These are phyloP conservation scores for Iberis amara DNA, from an alignment of 441 rosid species.

Conservation along the genomic window DNA sequence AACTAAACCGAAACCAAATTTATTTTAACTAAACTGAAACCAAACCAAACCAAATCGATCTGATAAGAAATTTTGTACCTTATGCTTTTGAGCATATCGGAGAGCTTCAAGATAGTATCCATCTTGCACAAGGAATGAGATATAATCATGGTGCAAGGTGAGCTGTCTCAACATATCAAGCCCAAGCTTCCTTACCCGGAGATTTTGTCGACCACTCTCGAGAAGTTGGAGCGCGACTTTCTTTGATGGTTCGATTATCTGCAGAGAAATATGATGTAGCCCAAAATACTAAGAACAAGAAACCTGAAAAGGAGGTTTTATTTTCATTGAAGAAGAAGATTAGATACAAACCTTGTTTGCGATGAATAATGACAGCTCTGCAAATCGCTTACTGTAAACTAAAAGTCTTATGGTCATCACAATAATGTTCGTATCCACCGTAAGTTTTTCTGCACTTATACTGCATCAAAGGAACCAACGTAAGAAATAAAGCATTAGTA, in stretches of 20 bases:
- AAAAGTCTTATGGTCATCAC: constrained; percentile 73
- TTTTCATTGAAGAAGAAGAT: constrained; percentile 2
- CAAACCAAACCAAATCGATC: neutral
- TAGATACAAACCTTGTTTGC: constrained; percentile 67
- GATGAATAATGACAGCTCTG: constrained; percentile 67
- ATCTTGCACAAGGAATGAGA: constrained; percentile 68
- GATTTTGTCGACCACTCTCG: constrained; percentile 36
- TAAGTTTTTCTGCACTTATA: constrained; percentile 48
- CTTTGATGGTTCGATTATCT: constrained; percentile 94
- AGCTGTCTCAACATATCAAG: constrained; percentile 94
- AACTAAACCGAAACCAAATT: neutral
- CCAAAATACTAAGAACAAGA: constrained; percentile 12
- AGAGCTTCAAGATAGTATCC: constrained; percentile 90
- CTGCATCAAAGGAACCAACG: constrained; percentile 11
- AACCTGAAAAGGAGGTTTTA: neutral
- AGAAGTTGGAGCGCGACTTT: constrained; percentile 87
- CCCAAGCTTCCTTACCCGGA: constrained; percentile 74
- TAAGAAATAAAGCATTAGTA: neutral
- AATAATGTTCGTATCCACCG: constrained; percentile 61
- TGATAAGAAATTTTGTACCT: constrained; percentile 39
- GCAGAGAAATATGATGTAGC: constrained; percentile 21
- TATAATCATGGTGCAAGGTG: constrained; percentile 49
- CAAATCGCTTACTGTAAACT: constrained; percentile 62
- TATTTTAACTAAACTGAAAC: neutral
- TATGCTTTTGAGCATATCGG: constrained; percentile 75